Percentiles rank a stretch among this genome's conserved stretches.
phyloP scores from a whole-genome alignment of 2,329 filamentous ascomycete species.

The Nemania bipapillata region DNA sequence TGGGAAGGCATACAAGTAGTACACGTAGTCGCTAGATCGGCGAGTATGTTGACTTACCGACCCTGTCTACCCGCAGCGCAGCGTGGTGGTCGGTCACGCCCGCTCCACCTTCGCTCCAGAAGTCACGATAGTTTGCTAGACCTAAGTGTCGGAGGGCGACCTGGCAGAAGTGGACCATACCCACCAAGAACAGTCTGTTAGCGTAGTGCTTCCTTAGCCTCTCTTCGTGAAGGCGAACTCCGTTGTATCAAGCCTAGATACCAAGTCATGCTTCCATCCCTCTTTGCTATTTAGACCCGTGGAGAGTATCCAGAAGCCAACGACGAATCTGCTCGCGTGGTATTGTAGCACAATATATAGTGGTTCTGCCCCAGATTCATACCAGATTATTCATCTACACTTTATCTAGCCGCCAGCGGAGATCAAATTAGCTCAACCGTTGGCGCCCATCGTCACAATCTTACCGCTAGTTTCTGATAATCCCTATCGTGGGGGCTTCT shows the following conservation, averaged over 20 bases:
- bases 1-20: not conserved
- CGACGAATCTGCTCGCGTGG: not conserved
- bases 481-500: constrained; percentile 34
- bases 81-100: constrained; percentile 42
- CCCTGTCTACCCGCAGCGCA: constrained; percentile 5
- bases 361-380: not conserved
- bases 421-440: constrained; percentile 11
- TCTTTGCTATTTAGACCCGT: constrained; percentile 6
- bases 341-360: not conserved
- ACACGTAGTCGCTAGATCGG: constrained; percentile 29
- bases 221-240: constrained; percentile 37
- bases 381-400: not conserved
- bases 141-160: constrained; percentile 40
- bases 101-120: constrained; percentile 49
- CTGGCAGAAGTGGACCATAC: constrained; percentile 47
- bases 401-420: constrained; percentile 9
- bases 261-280: constrained; percentile 33
- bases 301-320: constrained; percentile 10
- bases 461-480: constrained; percentile 36
- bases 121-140: constrained; percentile 49
- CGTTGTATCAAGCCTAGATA: constrained; percentile 29
- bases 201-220: constrained; percentile 36
- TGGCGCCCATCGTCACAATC: constrained; percentile 33
- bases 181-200: constrained; percentile 42
- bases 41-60: constrained; percentile 1